Evolutionary conservation across 495 filamentous ascomycete genomes (phyloP), one percentile per base, ranked within the genome.

Genomic region (Cairneyella variabilis): DNA sequence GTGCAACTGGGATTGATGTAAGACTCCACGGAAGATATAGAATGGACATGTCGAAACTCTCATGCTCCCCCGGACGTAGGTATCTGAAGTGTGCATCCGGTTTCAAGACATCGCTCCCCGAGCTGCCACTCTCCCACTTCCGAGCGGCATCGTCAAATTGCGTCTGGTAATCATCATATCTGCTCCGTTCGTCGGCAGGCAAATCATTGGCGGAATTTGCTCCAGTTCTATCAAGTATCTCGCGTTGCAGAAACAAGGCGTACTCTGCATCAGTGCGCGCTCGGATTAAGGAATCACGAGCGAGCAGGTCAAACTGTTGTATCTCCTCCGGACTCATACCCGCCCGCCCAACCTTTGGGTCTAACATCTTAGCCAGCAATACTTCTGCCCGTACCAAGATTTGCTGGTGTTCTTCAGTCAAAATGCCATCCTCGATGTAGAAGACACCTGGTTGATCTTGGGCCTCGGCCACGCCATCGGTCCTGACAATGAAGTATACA

Each of bases 371-470:
- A n/a, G 30, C 44, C 3, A 48, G 16, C 26, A 30, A 36, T 5
- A 10, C 28, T 28, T 48, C 25, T 21, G 27, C 44, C 9, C 20
- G 2, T 16, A 11, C 27, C 17, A 32, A 16, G 8, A 28, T 20
- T 8, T 18, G 8, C 9, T 17, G 12, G 25, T 34, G 44, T 18
- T 16, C 25, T 9, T n/a, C 14, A n/a, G 45, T 32, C 25, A 18
- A 16, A n/a, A 48, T 16, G 11, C 51, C 51, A 46, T 54, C 51
- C 1, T 47, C 41, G 20, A 54, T 20, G 34, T 54, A 46, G 21
- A 47, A 18, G 2, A 46, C 30, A 17, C 51, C 51, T n/a, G 42
- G 42, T 23, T 54, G 26, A 18, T 52, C 26, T 17, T 10, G 1
- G 16, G 28, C 32, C 21, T 38, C 21, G 9, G 16, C 21, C 2